Conservation (phyloP, 805 yeast genomes). For the Saccharomycopsis javanensis region DNA sequence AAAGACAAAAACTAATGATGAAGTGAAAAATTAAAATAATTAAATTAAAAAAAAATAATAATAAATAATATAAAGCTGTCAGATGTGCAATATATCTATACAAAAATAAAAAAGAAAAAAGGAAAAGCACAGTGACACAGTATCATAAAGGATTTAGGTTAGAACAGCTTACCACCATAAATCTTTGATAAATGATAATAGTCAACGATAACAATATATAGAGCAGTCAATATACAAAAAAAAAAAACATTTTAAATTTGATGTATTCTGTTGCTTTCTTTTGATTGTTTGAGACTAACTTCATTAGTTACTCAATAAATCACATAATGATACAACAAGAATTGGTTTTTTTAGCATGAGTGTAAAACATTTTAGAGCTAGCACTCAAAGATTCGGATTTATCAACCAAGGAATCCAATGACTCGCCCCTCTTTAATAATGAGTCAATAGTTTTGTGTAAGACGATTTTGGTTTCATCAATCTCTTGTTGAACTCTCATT, state of each 20-base stretch:
- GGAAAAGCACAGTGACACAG: not conserved
- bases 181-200: no score
- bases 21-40: not conserved
- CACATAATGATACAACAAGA: slow-evolving; percentile 76
- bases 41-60: not conserved
- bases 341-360: slow-evolving; percentile 91
- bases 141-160: no score
- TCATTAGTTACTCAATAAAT: no score
- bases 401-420: slow-evolving; percentile 86
- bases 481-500: slow-evolving; percentile 94
- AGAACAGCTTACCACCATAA: no score
- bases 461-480: slow-evolving; percentile 95
- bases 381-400: slow-evolving; percentile 88
- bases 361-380: slow-evolving; percentile 87
- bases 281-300: no score
- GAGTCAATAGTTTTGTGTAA: slow-evolving; percentile 91
- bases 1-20: not conserved
- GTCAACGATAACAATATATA: no score
- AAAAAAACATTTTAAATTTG: no score
- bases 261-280: no score
- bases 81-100: not conserved
- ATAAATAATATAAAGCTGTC: not conserved
- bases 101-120: not conserved
- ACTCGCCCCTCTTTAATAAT: slow-evolving; percentile 93
- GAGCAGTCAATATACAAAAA: no score